These are phyloP conservation scores for Kodamaea laetipori DNA, from an alignment of 805 yeast species.

Conservation along the genomic window DNA sequence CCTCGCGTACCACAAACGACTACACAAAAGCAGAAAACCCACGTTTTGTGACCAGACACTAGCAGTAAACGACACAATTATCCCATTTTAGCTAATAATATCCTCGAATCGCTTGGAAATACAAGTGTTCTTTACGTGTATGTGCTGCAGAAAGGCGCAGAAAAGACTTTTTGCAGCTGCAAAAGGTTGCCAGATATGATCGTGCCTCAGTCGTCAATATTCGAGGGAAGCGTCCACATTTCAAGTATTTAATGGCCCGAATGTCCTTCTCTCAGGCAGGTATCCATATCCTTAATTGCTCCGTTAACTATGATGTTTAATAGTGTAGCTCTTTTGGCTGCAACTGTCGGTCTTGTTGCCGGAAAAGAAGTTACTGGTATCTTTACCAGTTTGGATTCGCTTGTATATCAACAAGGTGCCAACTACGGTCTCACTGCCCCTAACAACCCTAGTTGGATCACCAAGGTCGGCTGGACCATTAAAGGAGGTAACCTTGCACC, in stretches of 20 bases:
- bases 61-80: too few species aligned
- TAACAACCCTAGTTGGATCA: constrained; percentile 20
- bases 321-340: constrained; percentile 10
- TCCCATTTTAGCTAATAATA: too few species aligned
- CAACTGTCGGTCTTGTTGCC: constrained; percentile 3
- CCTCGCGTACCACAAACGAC: too few species aligned
- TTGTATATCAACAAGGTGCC: constrained; percentile 15
- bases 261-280: background rate
- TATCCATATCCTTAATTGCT: background rate
- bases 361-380: constrained; percentile 19
- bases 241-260: background rate
- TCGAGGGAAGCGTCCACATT: background rate
- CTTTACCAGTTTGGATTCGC: constrained; percentile 19
- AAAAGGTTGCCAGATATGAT: too few species aligned
- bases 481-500: constrained; percentile 17
- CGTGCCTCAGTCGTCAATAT: too few species aligned
- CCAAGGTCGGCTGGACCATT: constrained; percentile 24
- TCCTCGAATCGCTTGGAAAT: too few species aligned
- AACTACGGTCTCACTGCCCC: constrained; percentile 10
- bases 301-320: constrained; percentile 4
- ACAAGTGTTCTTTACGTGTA: too few species aligned
- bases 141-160: too few species aligned
- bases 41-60: too few species aligned
- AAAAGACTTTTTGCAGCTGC: too few species aligned
- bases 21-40: too few species aligned